Percentiles rank a stretch among this genome's conserved stretches.
Conservation (phyloP, 257 asterid genomes). For the Solanum corneliomulleri region DNA sequence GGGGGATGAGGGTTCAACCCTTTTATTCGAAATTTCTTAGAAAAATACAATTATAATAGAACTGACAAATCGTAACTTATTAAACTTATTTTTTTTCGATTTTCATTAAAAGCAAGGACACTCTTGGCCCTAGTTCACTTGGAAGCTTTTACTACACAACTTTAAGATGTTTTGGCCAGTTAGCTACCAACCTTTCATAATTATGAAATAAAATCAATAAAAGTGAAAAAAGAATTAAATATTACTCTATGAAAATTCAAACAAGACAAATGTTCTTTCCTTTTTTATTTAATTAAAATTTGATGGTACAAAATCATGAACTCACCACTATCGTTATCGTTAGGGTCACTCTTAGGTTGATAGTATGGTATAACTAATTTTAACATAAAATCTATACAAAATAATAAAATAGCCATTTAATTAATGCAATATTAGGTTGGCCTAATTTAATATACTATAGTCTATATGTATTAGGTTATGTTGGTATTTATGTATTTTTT, state of each 20-base stretch:
- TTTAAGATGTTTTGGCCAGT: neutral
- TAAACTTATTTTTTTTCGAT: neutral
- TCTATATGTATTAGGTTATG: neutral
- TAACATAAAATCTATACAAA: neutral
- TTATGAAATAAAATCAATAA: neutral
- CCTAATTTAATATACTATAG: neutral
- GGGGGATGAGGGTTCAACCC: neutral
- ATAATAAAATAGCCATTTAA: neutral
- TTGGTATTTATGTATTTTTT: neutral
- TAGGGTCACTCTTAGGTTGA: neutral
- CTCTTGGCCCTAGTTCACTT: neutral
- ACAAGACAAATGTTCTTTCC: neutral
- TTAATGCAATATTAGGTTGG: neutral
- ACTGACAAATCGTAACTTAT: neutral
- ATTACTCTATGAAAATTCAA: neutral
- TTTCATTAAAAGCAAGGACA: too few species aligned
- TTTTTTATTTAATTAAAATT: neutral
- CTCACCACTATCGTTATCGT: neutral
- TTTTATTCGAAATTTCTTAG: neutral
- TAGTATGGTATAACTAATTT: neutral
- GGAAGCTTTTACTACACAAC: neutral
- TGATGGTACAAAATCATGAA: neutral
- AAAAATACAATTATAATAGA: neutral
- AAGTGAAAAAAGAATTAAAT: neutral
- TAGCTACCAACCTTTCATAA: neutral